phyloP scores from a whole-genome alignment of 306 rosid species.

The Prunus campanulata region DNA sequence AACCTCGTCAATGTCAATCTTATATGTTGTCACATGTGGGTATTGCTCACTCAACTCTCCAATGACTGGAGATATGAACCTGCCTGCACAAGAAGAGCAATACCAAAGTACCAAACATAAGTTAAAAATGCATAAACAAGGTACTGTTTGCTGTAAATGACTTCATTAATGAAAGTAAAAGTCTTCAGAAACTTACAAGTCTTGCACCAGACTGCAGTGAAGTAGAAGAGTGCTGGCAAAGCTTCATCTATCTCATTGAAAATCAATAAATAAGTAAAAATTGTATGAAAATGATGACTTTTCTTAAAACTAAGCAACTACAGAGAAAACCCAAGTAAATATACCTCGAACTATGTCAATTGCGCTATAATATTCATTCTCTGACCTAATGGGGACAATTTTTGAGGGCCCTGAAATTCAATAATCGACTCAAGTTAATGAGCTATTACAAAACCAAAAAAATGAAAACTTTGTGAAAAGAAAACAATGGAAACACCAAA shows the following conservation, averaged over 20 bases:
- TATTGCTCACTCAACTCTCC: slow-evolving; percentile 57
- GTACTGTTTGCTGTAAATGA: not conserved
- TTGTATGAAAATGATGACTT: not conserved
- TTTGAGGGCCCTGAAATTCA: slow-evolving; percentile 54
- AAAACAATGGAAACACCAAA: not conserved
- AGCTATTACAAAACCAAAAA: not conserved
- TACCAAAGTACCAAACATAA: not conserved
- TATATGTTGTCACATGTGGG: slow-evolving; percentile 72
- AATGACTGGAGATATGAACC: slow-evolving; percentile 62
- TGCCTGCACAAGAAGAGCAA: slow-evolving; percentile 48
- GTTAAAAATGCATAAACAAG: not conserved
- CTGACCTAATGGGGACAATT: slow-evolving; percentile 49
- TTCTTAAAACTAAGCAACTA: not conserved
- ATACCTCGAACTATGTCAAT: slow-evolving; percentile 50
- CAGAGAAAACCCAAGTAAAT: not conserved
- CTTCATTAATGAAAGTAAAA: not conserved
- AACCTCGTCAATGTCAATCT: slow-evolving; percentile 86
- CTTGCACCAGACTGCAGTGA: slow-evolving; percentile 90
- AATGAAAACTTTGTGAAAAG: not conserved
- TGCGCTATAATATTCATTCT: slow-evolving; percentile 45
- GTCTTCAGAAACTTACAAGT: slow-evolving; percentile 64
- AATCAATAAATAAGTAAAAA: slow-evolving; percentile 16
- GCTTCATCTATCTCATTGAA: slow-evolving; percentile 42
- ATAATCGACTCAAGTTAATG: not conserved
- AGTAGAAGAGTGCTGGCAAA: slow-evolving; percentile 73